Evolutionary conservation across 371 early-diverging fungal species (phyloP).

Genomic region (Mucor mucedo): DNA sequence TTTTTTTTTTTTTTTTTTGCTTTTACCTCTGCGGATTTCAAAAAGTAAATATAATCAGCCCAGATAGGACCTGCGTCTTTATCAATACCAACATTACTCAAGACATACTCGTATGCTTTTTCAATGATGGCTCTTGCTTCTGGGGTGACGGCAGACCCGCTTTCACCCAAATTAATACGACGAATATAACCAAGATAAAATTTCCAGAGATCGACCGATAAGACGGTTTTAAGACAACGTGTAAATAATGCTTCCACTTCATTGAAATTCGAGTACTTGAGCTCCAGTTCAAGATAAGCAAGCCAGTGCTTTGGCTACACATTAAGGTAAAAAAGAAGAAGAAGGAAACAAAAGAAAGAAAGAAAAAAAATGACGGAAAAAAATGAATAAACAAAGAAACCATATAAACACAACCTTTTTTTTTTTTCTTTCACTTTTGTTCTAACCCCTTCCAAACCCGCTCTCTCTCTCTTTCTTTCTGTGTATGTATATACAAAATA

Average conservation of each 20-base stretch:
- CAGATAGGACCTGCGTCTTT: constrained; percentile 89
- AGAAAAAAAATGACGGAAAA: background rate
- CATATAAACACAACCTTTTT: background rate
- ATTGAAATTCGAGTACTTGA: constrained; percentile 73
- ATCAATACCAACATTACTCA: constrained; percentile 90
- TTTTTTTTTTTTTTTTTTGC: no score
- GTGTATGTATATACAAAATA: background rate
- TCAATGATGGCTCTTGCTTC: constrained; percentile 75
- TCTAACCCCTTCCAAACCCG: background rate
- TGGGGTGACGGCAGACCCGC: constrained; percentile 56
- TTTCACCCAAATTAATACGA: constrained; percentile 68
- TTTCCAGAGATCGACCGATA: constrained; percentile 88
- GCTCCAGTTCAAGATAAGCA: constrained; percentile 83
- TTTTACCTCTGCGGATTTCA: constrained; percentile 84
- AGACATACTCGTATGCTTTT: constrained; percentile 88
- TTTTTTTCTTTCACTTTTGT: background rate
- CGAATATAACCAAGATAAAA: constrained; percentile 90
- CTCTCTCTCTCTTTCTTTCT: constrained; percentile 1
- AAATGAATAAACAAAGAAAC: background rate
- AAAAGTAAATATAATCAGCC: constrained; percentile 86
- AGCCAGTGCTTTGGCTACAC: constrained; percentile 85
- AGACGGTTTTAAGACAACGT: constrained; percentile 78
- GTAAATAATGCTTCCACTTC: constrained; percentile 87
- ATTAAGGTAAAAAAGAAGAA: constrained; percentile 3
- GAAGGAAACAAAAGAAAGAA: background rate